These are phyloP conservation scores for Nigrospora sphaerica DNA, from an alignment of 2,329 filamentous ascomycete genomes.

Conservation along the genomic window DNA sequence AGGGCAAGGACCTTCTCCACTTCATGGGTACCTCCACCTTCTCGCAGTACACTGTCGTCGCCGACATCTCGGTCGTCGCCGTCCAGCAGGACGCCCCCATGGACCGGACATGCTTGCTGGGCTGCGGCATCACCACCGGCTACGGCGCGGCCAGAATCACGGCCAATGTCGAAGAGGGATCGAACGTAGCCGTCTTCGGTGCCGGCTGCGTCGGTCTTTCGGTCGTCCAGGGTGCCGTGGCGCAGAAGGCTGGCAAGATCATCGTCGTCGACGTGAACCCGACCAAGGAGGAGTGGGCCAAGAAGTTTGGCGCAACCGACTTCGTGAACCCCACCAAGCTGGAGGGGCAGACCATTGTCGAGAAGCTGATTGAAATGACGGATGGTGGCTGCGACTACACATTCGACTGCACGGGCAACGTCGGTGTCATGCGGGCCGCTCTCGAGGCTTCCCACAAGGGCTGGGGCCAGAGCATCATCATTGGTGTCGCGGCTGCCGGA, in stretches of 20 bases:
- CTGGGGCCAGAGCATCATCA: slow-evolving; percentile 97
- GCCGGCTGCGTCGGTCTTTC: slow-evolving; percentile 93
- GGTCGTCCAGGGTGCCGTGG: slow-evolving; percentile 88
- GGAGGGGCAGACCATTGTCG: slow-evolving; percentile 73
- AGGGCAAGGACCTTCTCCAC: slow-evolving; percentile 90
- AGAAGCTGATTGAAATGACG: slow-evolving; percentile 93
- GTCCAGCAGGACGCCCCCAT: slow-evolving; percentile 87
- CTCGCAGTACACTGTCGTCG: slow-evolving; percentile 97
- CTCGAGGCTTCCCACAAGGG: slow-evolving; percentile 99
- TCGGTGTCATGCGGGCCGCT: slow-evolving; percentile 84
- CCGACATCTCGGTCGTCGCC: slow-evolving; percentile 95
- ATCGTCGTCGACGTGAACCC: slow-evolving; percentile 76
- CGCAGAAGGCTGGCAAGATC: slow-evolving; percentile 72
- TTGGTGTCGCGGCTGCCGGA: slow-evolving; percentile 91
- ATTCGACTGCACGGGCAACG: slow-evolving; percentile 98
- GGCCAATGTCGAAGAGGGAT: slow-evolving; percentile 83
- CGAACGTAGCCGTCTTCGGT: slow-evolving; percentile 87
- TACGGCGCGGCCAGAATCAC: slow-evolving; percentile 95
- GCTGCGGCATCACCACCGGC: slow-evolving; percentile 96
- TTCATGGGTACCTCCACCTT: slow-evolving; percentile 99
- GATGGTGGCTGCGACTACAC: slow-evolving; percentile 98
- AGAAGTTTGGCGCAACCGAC: slow-evolving; percentile 92
- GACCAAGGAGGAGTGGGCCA: slow-evolving; percentile 81
- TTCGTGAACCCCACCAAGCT: slow-evolving; percentile 91
- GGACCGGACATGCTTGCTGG: slow-evolving; percentile 92